Percentiles rank a stretch among this genome's conserved stretches.
Evolutionary conservation across 257 asterid genomes (phyloP).

Genomic region (Cordia subcordata): DNA sequence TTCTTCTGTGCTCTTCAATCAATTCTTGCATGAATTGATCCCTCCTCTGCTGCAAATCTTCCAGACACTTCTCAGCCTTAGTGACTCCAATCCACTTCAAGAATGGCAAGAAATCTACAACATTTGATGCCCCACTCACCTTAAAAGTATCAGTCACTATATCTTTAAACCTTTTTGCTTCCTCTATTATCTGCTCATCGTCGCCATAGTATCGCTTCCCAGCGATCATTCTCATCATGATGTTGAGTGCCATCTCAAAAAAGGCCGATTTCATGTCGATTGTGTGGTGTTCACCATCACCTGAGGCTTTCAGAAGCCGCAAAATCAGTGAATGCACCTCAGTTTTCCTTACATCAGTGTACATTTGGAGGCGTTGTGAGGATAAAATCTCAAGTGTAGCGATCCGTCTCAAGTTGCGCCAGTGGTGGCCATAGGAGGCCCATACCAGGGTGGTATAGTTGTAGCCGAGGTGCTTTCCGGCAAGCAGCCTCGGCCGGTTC

Average conservation of each 20-base stretch:
- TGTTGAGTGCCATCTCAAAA: conserved; percentile 30
- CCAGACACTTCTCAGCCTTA: conserved; percentile 23
- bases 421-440: conserved; percentile 43
- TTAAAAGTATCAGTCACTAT: conserved; percentile 19
- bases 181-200: conserved; percentile 16
- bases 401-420: conserved; percentile 37
- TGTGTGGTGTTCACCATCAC: not conserved
- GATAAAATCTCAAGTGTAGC: conserved; percentile 36
- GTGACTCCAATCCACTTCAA: conserved; percentile 28
- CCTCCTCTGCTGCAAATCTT: conserved; percentile 27
- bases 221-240: conserved; percentile 41
- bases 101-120: conserved; percentile 32
- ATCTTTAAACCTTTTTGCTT: conserved; percentile 25
- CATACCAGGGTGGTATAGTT: conserved; percentile 57
- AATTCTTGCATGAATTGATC: conserved; percentile 37
- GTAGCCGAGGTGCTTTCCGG: conserved; percentile 61
- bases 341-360: not conserved
- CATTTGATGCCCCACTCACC: conserved; percentile 19
- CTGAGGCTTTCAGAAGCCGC: not conserved
- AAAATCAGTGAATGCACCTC: conserved; percentile 21
- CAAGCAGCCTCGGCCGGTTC: conserved; percentile 57
- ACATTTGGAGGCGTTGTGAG: conserved; percentile 16
- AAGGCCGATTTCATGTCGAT: conserved; percentile 31
- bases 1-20: conserved; percentile 27
- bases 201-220: conserved; percentile 34